phyloP scores from a whole-genome alignment of 768 basidiomycete species.

The Polyporus arcularius region DNA sequence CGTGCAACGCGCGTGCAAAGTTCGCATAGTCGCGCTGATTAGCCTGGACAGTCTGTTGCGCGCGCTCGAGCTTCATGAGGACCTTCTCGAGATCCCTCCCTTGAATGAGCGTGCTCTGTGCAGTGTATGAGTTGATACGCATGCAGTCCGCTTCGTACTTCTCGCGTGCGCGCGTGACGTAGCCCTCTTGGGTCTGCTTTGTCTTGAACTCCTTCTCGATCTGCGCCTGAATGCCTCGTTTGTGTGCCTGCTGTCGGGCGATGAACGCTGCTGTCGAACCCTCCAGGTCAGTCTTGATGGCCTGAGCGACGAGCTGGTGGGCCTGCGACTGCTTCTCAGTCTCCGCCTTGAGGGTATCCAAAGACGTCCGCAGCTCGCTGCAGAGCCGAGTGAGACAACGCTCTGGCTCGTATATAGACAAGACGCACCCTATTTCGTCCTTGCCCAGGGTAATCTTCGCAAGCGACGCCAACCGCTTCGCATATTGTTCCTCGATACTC shows the following conservation, averaged over 20 bases:
- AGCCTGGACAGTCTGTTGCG: conserved; percentile 83
- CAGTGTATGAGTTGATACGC: conserved; percentile 91
- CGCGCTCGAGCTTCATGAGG: conserved; percentile 81
- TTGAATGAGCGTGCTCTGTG: conserved; percentile 87
- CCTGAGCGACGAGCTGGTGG: conserved; percentile 73
- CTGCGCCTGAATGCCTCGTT: conserved; percentile 67
- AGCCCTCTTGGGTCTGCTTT: conserved; percentile 83
- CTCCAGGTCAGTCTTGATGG: conserved; percentile 79
- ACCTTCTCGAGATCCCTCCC: conserved; percentile 94
- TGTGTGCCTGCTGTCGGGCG: conserved; percentile 66
- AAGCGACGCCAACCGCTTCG: conserved; percentile 79
- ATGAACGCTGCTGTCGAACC: conserved; percentile 59
- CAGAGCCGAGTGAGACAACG: neutral
- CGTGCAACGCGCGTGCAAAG: conserved; percentile 76
- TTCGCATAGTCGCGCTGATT: conserved; percentile 94
- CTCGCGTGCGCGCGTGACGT: conserved; percentile 87
- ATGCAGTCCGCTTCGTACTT: conserved; percentile 93
- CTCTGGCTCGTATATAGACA: neutral
- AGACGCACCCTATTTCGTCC: conserved; percentile 90
- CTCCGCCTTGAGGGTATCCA: conserved; percentile 80
- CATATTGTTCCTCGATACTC: conserved; percentile 92
- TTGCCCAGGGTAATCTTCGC: conserved; percentile 75
- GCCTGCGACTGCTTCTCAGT: conserved; percentile 79
- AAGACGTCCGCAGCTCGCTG: conserved; percentile 78
- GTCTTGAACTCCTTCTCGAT: conserved; percentile 92